Conservation (phyloP, 164 flowering plant species). For the Vitis vinifera region ASM3070453v1 NC_081809.1:17809001-17809500, state of each 20-base stretch:
- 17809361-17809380: constrained; percentile 89
- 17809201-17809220: background rate
- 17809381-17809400: constrained; percentile 3
- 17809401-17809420: background rate
- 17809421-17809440: background rate
- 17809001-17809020: background rate
- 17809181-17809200: background rate
- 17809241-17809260: background rate
- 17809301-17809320: constrained; percentile 73
- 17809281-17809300: constrained; percentile 61
- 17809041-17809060: no score
- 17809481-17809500: constrained; percentile 52
- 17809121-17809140: no score
- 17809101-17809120: no score
- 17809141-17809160: background rate
- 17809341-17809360: constrained; percentile 81
- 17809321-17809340: constrained; percentile 66
- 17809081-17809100: no score
- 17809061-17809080: no score
- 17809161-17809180: background rate
- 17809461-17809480: constrained; percentile 17
- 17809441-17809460: background rate
- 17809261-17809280: constrained; percentile 61
- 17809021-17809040: no score
- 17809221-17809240: background rate